Evolutionary conservation across 768 basidiomycete species (phyloP).

Genomic region (Collybiopsis luxurians): DNA sequence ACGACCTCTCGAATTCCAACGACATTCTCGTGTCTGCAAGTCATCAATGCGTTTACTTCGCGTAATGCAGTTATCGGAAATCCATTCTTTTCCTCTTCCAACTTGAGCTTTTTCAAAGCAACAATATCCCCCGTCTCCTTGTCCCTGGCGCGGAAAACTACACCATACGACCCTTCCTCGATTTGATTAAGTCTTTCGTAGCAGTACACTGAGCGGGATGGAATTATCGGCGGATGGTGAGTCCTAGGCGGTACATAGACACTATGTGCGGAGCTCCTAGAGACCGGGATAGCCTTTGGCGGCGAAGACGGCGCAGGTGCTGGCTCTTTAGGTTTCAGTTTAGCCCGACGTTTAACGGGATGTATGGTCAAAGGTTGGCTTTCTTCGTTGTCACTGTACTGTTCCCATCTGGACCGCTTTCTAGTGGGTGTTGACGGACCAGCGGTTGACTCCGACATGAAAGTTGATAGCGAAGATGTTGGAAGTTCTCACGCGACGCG

Average conservation of each 20-base stretch:
- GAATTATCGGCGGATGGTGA: slow-evolving; percentile 72
- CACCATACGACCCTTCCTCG: slow-evolving; percentile 97
- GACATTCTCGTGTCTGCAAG: slow-evolving; percentile 92
- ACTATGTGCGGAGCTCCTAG: slow-evolving; percentile 43
- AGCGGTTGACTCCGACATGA: slow-evolving; percentile 25
- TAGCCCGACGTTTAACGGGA: slow-evolving; percentile 54
- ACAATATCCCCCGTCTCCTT: slow-evolving; percentile 95
- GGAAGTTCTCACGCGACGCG: neutral
- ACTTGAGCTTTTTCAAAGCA: slow-evolving; percentile 95
- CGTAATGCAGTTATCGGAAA: slow-evolving; percentile 97
- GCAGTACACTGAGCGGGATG: slow-evolving; percentile 91
- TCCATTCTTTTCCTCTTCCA: slow-evolving; percentile 98
- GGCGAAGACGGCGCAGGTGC: slow-evolving; percentile 9
- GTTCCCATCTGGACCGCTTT: slow-evolving; percentile 78
- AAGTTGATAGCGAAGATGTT: neutral
- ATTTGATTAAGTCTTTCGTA: slow-evolving; percentile 97
- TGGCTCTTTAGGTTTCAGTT: slow-evolving; percentile 35
- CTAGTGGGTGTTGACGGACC: slow-evolving; percentile 56
- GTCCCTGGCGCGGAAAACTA: slow-evolving; percentile 95
- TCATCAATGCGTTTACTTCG: slow-evolving; percentile 96
- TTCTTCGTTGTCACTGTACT: slow-evolving; percentile 41
- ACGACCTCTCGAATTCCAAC: slow-evolving; percentile 97
- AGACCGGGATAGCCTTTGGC: slow-evolving; percentile 11
- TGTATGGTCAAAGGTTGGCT: slow-evolving; percentile 31
- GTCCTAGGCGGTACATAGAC: slow-evolving; percentile 73